These are phyloP conservation scores for Kuraishia ogatae DNA, from an alignment of 805 yeast species.

Conservation along the genomic window DNA sequence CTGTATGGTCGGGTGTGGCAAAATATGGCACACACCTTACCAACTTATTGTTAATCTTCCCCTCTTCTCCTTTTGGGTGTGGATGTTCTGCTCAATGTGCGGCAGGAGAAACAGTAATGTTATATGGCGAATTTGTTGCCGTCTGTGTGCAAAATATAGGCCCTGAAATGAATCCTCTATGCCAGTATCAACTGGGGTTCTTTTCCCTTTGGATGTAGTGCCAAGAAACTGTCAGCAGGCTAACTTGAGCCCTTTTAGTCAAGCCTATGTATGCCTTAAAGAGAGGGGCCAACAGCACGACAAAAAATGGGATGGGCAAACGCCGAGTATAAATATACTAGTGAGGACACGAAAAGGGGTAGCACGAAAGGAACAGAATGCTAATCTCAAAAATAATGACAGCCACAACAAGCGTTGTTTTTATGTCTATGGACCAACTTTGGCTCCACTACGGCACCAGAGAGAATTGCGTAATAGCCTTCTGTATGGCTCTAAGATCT, in stretches of 20 bases:
- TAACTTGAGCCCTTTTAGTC: neutral
- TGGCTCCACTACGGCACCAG: no score
- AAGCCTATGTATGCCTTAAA: neutral
- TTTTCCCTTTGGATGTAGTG: neutral
- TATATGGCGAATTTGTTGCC: neutral
- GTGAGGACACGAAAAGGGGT: neutral
- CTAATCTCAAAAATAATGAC: neutral
- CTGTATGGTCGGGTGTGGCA: neutral
- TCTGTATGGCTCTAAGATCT: neutral
- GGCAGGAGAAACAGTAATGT: neutral
- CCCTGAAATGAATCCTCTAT: neutral
- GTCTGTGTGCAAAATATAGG: neutral
- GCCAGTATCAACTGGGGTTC: neutral
- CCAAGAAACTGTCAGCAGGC: neutral
- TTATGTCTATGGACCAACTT: neutral
- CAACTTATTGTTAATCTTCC: neutral
- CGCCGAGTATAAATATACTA: neutral
- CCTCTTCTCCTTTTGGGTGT: neutral
- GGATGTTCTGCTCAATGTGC: neutral
- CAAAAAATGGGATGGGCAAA: neutral
- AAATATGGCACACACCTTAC: neutral
- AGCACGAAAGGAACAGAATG: no score
- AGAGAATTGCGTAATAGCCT: no score
- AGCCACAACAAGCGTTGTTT: neutral
- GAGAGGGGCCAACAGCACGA: neutral